These are phyloP conservation scores for Daucus carota DNA, from an alignment of 129 eudicot genomes.

Conservation along the genomic window DH1_v3.0 NC_030386.2:11219501-11220000, in stretches of 20 bases:
- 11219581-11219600: slow-evolving; percentile 40
- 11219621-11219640: slow-evolving; percentile 37
- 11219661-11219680: slow-evolving; percentile 46
- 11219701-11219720: slow-evolving; percentile 33
- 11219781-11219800: not conserved
- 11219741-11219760: slow-evolving; percentile 53
- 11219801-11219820: not conserved
- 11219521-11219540: slow-evolving; percentile 1
- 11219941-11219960: not conserved
- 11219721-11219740: slow-evolving; percentile 27
- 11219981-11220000: not conserved
- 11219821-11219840: not conserved
- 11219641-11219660: slow-evolving; percentile 38
- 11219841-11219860: not conserved
- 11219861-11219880: not conserved
- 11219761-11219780: not conserved
- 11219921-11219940: not conserved
- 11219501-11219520: not conserved
- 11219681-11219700: slow-evolving; percentile 46
- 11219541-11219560: slow-evolving; percentile 17
- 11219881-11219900: not conserved
- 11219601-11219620: slow-evolving; percentile 24
- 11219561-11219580: slow-evolving; percentile 34
- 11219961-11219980: not conserved
- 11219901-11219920: not conserved